Conservation (phyloP, 2,329 filamentous ascomycete species). For the Trichoderma pleuroti region DNA sequence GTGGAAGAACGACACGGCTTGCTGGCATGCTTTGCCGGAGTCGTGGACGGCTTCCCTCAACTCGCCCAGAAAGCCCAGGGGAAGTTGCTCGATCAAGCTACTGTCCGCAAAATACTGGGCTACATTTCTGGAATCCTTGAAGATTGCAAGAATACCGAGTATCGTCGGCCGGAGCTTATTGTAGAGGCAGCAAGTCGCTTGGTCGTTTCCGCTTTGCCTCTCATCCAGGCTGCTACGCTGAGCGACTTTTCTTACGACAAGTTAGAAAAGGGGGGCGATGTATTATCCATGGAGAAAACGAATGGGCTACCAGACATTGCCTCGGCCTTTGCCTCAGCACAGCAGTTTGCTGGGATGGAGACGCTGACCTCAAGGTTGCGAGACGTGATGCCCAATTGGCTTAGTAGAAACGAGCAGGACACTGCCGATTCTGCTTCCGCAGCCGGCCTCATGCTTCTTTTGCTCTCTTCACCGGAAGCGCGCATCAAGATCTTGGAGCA, state of each 20-base stretch:
- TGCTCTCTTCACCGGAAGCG: constrained; percentile 39
- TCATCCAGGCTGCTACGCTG: constrained; percentile 40
- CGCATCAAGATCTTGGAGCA: constrained; percentile 39
- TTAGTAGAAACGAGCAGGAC: constrained; percentile 49
- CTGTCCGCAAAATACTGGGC: constrained; percentile 30
- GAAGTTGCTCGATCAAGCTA: neutral
- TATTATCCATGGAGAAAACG: constrained; percentile 25
- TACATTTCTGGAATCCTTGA: constrained; percentile 37
- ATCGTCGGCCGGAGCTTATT: constrained; percentile 61
- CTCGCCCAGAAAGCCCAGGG: constrained; percentile 23
- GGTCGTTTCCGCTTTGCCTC: constrained; percentile 49
- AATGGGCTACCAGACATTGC: constrained; percentile 26
- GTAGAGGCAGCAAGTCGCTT: constrained; percentile 60
- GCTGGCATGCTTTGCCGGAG: constrained; percentile 57
- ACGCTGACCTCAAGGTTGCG: constrained; percentile 29
- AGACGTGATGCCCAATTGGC: constrained; percentile 42
- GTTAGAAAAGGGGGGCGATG: constrained; percentile 25
- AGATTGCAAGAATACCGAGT: constrained; percentile 41
- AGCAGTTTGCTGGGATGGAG: constrained; percentile 14
- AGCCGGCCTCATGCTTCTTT: constrained; percentile 49
- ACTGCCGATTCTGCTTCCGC: constrained; percentile 48
- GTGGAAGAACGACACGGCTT: constrained; percentile 69
- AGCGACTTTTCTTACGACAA: constrained; percentile 6
- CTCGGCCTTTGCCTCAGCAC: constrained; percentile 21
- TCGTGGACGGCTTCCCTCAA: constrained; percentile 48